A percentile compares a stretch with the other conserved stretches of the same genome.
Evolutionary conservation across 2,329 filamentous ascomycete species (phyloP).

Genomic region (Trichocomaceae sp.): DNA sequence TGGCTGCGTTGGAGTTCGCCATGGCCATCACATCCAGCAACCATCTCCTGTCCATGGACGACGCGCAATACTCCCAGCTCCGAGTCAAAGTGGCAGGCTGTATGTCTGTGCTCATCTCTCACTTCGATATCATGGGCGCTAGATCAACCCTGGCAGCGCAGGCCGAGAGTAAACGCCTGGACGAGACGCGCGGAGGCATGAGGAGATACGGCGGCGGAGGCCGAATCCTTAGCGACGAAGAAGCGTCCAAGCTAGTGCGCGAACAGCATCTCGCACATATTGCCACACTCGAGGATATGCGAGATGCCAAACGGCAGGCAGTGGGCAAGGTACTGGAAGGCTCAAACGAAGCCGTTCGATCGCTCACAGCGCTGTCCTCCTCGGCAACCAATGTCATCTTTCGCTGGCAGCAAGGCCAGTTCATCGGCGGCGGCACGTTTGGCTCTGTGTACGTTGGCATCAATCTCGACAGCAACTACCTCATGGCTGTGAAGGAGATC

Average conservation of each 20-base stretch:
- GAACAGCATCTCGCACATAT: conserved; percentile 70
- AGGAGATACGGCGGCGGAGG: conserved; percentile 68
- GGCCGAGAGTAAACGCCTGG: conserved; percentile 81
- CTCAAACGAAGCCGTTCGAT: conserved; percentile 91
- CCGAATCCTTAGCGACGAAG: conserved; percentile 69
- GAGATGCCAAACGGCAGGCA: conserved; percentile 78
- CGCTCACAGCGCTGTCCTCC: conserved; percentile 85
- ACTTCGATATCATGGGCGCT: conserved; percentile 98
- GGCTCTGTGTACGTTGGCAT: conserved; percentile 96
- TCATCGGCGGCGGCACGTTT: conserved; percentile 93
- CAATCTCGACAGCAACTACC: conserved; percentile 88
- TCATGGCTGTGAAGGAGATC: conserved; percentile 99
- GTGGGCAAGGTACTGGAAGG: conserved; percentile 88
- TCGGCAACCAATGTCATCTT: conserved; percentile 92
- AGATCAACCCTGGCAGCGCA: conserved; percentile 88
- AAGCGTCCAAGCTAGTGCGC: conserved; percentile 67
- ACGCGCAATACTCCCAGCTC: conserved; percentile 76
- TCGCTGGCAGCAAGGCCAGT: conserved; percentile 98
- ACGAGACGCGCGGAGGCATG: conserved; percentile 69
- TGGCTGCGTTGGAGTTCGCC: conserved; percentile 88
- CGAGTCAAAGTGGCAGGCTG: conserved; percentile 88
- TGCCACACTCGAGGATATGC: conserved; percentile 66
- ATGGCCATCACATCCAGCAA: conserved; percentile 95
- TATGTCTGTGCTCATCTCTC: conserved; percentile 94
- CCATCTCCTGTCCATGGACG: conserved; percentile 83